phyloP scores from a whole-genome alignment of 2,329 filamentous ascomycete species.

The Xenosphaeropsis pyriputrescens region DNA sequence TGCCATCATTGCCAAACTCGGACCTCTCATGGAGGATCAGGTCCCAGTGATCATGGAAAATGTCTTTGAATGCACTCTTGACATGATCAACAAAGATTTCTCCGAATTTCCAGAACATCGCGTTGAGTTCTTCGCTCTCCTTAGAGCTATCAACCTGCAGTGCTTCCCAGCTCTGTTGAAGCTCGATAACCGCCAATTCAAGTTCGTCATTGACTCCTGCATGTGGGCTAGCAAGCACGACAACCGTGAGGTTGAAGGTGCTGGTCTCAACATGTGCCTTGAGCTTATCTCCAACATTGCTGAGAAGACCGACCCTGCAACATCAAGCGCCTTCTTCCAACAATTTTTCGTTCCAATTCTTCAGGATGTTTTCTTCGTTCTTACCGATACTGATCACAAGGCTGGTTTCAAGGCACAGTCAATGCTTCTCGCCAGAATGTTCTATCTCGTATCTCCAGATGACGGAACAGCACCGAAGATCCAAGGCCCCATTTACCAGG shows the following conservation, averaged over 20 bases:
- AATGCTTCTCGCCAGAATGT: conserved; percentile 84
- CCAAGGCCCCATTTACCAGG: conserved; percentile 75
- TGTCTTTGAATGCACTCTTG: conserved; percentile 93
- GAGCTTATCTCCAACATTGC: conserved; percentile 97
- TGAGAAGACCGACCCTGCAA: conserved; percentile 63
- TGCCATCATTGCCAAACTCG: conserved; percentile 89
- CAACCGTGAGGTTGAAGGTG: conserved; percentile 93
- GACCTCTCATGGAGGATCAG: conserved; percentile 95
- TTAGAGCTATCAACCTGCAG: conserved; percentile 90
- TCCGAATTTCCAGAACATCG: conserved; percentile 97
- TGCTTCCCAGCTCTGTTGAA: conserved; percentile 93
- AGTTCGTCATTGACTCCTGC: conserved; percentile 98
- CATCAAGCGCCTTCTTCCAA: conserved; percentile 91
- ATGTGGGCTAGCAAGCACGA: conserved; percentile 99
- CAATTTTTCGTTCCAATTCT: conserved; percentile 93
- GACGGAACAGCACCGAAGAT: conserved; percentile 66
- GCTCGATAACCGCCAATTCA: conserved; percentile 92
- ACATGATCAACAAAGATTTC: conserved; percentile 99
- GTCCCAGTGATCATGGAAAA: conserved; percentile 96
- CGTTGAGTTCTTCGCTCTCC: conserved; percentile 97
- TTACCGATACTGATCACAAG: conserved; percentile 97
- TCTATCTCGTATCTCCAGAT: conserved; percentile 77
- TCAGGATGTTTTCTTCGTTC: conserved; percentile 95
- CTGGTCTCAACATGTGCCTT: conserved; percentile 93
- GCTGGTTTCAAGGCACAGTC: conserved; percentile 98